These are phyloP conservation scores for Bretschneidera sinensis DNA, from an alignment of 345 rosid species.

Conservation along the genomic window DNA sequence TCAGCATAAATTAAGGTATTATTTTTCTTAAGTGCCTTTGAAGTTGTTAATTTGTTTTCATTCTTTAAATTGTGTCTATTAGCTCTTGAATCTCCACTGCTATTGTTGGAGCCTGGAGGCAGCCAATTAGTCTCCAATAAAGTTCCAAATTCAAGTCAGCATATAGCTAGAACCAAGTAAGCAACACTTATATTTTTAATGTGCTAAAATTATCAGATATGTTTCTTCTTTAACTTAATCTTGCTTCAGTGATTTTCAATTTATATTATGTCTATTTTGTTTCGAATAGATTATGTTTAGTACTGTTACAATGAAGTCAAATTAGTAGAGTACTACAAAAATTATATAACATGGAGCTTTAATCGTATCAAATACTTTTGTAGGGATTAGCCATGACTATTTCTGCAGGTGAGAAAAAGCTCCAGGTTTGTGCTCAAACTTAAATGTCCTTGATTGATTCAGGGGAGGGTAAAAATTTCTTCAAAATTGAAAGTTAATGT, in stretches of 20 bases:
- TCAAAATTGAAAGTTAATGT: too few relatives aligned
- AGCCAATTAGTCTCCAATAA: neutral
- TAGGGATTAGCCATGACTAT: conserved; percentile 12
- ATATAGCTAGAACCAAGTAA: neutral
- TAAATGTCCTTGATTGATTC: neutral
- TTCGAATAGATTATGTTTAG: too few relatives aligned
- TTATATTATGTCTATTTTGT: neutral
- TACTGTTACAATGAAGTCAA: neutral
- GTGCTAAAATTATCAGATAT: too few relatives aligned
- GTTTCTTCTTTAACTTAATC: too few relatives aligned
- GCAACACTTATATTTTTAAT: neutral
- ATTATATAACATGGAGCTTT: neutral
- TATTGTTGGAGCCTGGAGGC: neutral
- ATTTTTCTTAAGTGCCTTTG: neutral
- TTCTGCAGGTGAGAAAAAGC: conserved; percentile 22
- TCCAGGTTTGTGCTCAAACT: conserved; percentile 30
- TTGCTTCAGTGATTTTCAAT: too few relatives aligned
- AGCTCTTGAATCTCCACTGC: neutral
- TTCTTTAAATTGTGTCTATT: neutral
- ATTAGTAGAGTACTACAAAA: neutral
- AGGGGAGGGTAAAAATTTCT: neutral
- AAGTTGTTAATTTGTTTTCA: too few relatives aligned
- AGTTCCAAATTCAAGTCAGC: too few relatives aligned
- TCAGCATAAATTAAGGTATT: neutral
- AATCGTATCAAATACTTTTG: too few relatives aligned